These are phyloP conservation scores for Phylloporus sp. DNA, from an alignment of 1,284 basidiomycete species.

Conservation along the genomic window DNA sequence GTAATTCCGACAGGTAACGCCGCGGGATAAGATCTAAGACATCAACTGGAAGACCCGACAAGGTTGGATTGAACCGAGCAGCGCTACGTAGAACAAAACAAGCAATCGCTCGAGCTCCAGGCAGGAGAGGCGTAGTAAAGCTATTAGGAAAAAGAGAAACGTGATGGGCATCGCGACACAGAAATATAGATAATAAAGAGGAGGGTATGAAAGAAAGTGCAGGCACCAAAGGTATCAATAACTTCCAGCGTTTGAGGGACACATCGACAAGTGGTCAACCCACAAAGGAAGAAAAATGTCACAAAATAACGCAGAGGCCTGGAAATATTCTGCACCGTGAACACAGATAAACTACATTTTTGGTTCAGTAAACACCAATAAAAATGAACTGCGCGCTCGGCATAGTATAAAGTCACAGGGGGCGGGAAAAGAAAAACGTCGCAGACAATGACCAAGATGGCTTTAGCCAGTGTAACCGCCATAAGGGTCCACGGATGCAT, in stretches of 20 bases:
- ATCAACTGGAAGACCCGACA: background rate
- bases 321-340: slow-evolving; percentile 8
- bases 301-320: slow-evolving; percentile 1
- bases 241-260: slow-evolving; percentile 19
- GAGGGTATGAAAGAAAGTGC: slow-evolving; percentile 29
- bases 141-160: background rate
- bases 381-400: slow-evolving; percentile 9
- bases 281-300: slow-evolving; percentile 7
- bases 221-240: slow-evolving; percentile 30
- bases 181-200: slow-evolving; percentile 7
- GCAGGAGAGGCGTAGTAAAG: slow-evolving; percentile 12
- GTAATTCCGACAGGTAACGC: no score
- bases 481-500: slow-evolving; percentile 37
- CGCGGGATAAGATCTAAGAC: no score
- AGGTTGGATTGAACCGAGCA: slow-evolving; percentile 10
- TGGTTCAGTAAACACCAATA: background rate
- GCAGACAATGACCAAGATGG: background rate
- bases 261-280: slow-evolving; percentile 11
- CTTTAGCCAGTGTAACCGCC: slow-evolving; percentile 19
- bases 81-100: slow-evolving; percentile 10
- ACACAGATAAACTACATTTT: slow-evolving; percentile 31
- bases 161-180: background rate
- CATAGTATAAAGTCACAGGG: slow-evolving; percentile 2
- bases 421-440: background rate
- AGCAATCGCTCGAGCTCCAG: slow-evolving; percentile 27